Conservation (phyloP, 2,329 filamentous ascomycete species). For the Neonectria magnoliae region DNA sequence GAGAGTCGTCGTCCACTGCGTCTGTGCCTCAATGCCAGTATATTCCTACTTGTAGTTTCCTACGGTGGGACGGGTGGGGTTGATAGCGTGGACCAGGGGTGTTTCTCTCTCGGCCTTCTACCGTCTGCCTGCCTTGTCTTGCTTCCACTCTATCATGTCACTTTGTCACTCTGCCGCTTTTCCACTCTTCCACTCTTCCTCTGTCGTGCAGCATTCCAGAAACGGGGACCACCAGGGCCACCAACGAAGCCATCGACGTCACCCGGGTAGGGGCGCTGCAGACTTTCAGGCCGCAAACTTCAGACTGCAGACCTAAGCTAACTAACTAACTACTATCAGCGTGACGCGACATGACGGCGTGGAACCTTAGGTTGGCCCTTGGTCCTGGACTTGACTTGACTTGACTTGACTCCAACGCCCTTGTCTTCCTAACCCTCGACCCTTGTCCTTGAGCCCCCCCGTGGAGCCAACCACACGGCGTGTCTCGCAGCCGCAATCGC, state of each 20-base stretch:
- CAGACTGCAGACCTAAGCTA: not conserved
- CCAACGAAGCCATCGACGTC: not conserved
- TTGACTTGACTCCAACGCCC: not conserved
- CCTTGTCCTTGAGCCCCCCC: not conserved
- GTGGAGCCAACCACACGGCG: conserved; percentile 1
- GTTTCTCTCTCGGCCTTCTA: not conserved
- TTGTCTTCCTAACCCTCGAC: too few relatives aligned
- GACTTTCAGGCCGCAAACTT: not conserved
- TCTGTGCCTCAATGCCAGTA: not conserved
- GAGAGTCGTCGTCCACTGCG: not conserved
- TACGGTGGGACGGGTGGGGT: not conserved
- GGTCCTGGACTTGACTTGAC: not conserved
- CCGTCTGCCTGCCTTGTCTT: too few relatives aligned
- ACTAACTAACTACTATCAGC: conserved; percentile 7
- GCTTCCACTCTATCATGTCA: not conserved
- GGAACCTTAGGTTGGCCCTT: not conserved
- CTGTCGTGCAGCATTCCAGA: conserved; percentile 6
- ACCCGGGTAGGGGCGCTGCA: conserved; percentile 1
- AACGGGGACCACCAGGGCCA: not conserved
- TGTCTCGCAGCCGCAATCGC: not conserved
- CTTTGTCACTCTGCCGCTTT: not conserved
- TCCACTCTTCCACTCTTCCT: not conserved
- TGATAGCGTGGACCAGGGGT: not conserved
- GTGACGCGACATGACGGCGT: conserved; percentile 1
- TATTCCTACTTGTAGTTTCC: not conserved